Conservation (phyloP, 2,329 filamentous ascomycete species). For the Onygenales sp. region DNA sequence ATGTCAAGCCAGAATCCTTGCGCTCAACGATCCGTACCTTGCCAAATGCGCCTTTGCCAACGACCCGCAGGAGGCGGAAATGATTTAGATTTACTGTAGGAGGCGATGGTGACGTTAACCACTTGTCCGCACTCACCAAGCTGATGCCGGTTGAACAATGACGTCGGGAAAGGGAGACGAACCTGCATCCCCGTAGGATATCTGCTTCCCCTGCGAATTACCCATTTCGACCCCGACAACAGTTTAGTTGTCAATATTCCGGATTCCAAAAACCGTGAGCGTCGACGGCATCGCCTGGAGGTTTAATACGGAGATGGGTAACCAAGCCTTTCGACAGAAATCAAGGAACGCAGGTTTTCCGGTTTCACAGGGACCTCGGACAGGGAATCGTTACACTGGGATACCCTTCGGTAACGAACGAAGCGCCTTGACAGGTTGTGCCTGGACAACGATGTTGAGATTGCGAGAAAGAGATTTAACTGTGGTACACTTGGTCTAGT, state of each 20-base stretch:
- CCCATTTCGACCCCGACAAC: slow-evolving; percentile 54
- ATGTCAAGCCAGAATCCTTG: slow-evolving; percentile 87
- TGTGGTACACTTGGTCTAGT: no score
- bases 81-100: slow-evolving; percentile 84
- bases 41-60: slow-evolving; percentile 95
- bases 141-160: neutral
- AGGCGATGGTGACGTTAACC: slow-evolving; percentile 4
- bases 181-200: slow-evolving; percentile 91
- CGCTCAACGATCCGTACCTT: slow-evolving; percentile 98
- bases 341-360: no score
- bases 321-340: no score
- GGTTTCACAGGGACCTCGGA: no score
- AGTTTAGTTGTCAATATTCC: slow-evolving; percentile 4
- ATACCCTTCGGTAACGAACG: no score
- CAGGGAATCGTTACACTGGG: no score
- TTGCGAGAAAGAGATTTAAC: no score
- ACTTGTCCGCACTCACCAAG: slow-evolving; percentile 5
- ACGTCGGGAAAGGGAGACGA: slow-evolving; percentile 26
- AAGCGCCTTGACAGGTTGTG: no score
- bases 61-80: slow-evolving; percentile 87
- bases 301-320: no score
- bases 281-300: slow-evolving; percentile 1
- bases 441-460: no score
- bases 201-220: slow-evolving; percentile 88
- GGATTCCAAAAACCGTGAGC: neutral